These are phyloP conservation scores for Cardamine resedifolia DNA, from an alignment of 345 rosid species.

Conservation along the genomic window DNA sequence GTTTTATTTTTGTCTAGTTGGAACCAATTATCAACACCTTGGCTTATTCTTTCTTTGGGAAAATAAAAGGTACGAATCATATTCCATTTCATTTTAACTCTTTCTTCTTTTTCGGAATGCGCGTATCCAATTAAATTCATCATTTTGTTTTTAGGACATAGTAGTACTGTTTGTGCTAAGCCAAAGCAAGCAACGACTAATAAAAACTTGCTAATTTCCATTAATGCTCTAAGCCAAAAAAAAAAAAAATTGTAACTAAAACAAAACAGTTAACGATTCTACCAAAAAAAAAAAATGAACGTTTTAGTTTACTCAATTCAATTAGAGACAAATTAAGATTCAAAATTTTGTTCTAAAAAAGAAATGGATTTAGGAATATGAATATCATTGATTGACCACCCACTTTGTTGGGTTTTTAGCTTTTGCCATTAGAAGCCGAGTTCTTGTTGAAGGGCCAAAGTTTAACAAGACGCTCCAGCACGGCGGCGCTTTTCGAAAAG, in stretches of 20 bases:
- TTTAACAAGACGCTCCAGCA: constrained; percentile 75
- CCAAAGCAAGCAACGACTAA: background rate
- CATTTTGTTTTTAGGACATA: background rate
- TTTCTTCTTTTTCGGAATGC: constrained; percentile 14
- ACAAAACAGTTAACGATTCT: too few species aligned
- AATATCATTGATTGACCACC: background rate
- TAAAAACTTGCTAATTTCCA: background rate
- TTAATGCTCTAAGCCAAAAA: background rate
- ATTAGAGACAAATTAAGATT: background rate
- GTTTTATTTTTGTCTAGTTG: constrained; percentile 33
- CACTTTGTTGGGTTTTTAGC: constrained; percentile 17
- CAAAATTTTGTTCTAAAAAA: background rate
- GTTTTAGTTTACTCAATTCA: background rate
- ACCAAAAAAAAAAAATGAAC: background rate
- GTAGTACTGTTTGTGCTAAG: too few species aligned
- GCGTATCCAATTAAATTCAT: constrained; percentile 3
- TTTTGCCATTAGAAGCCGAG: constrained; percentile 45
- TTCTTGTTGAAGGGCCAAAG: constrained; percentile 77
- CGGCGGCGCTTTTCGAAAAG: constrained; percentile 91
- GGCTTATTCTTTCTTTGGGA: constrained; percentile 12
- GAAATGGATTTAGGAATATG: background rate
- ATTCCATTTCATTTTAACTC: constrained; percentile 22
- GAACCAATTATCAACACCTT: constrained; percentile 20
- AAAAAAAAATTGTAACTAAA: too few species aligned
- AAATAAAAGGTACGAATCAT: constrained; percentile 34